Evolutionary conservation across 768 basidiomycete genomes (phyloP), one percentile per base, ranked within the genome.

Genomic region (Tylopilus plumbeoviolaceoides): DNA sequence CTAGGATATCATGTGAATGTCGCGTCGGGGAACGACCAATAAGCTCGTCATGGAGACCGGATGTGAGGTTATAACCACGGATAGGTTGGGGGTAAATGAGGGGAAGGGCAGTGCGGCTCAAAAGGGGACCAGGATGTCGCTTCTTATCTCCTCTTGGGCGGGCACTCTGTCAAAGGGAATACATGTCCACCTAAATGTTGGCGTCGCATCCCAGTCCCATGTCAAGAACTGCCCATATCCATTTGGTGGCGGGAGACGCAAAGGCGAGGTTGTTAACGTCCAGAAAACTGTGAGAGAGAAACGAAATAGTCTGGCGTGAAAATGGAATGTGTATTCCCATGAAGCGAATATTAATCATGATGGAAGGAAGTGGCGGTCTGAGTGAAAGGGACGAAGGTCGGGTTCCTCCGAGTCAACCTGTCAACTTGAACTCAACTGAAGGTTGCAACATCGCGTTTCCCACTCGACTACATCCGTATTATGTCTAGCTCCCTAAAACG

Each of bases 251-350:
- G 0, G 18, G 48, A 8, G 51, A 47, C 6, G 47, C 17, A 14
- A 51, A 17, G 40, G 35, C 41, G 25, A 48, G 33, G 8, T n/a
- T 39, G 21, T 41, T 28, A 9, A 46, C 10, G 15, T 52, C 50
- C 8, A 55, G 36, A 20, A 54, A 5, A 17, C 40, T 12, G 14
- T 52, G 44, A 1, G 18, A 44, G 59, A 56, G 44, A 53, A 62
- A 15, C 44, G 63, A 35, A 64, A 48, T 0, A 64, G 23, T 12
- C 5, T 30, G 18, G 28, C 45, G 36, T 63, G 63, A 30, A 63
- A 48, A 33, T 10, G 30, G 23, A 58, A 1, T 7, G 41, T 53
- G 46, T 64, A 62, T 30, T 59, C 40, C 59, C 59, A 61, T 23
- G 42, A 38, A 20, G 39, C n/a, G 27, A 51, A 39, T n/a, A n/a